These are phyloP conservation scores for Cystobasidiaceae sp. DNA, from an alignment of 1,284 basidiomycete species.

Conservation along the genomic window DNA sequence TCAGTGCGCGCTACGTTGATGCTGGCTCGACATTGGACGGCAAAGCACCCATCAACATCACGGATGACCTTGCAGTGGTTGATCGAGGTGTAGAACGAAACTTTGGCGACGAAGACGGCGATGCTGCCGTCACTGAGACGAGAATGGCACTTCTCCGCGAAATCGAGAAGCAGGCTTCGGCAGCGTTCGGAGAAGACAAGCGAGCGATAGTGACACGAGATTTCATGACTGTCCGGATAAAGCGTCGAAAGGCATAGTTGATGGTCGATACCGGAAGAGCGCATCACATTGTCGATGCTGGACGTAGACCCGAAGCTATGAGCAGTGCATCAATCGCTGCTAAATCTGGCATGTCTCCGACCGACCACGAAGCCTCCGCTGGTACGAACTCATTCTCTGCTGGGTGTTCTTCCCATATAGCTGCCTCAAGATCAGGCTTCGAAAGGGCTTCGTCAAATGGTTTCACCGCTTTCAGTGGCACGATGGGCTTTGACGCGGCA, in stretches of 20 bases:
- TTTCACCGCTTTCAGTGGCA: too few relatives aligned
- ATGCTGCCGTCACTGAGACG: conserved; percentile 44
- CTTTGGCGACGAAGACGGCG: conserved; percentile 46
- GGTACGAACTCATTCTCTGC: too few relatives aligned
- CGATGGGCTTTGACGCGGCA: too few relatives aligned
- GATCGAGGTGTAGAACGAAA: conserved; percentile 50
- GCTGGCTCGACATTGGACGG: conserved; percentile 36
- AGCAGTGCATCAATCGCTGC: background rate
- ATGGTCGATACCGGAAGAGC: too few relatives aligned
- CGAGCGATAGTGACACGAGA: conserved; percentile 61
- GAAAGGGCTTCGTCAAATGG: too few relatives aligned
- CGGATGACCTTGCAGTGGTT: conserved; percentile 40
- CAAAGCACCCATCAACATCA: background rate
- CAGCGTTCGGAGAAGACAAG: conserved; percentile 53
- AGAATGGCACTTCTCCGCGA: conserved; percentile 55
- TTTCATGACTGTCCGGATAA: conserved; percentile 58
- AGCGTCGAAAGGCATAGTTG: conserved; percentile 15
- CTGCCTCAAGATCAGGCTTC: too few relatives aligned
- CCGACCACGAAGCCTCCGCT: too few relatives aligned
- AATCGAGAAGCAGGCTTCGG: conserved; percentile 61
- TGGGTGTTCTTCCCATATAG: too few relatives aligned
- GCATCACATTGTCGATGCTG: too few relatives aligned
- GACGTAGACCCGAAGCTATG: too few relatives aligned
- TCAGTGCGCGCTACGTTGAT: conserved; percentile 46
- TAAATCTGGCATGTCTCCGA: background rate